These are phyloP conservation scores for Pythium grandisporangium DNA, from an alignment of 352 stramenopile species.

Conservation along the genomic window DNA sequence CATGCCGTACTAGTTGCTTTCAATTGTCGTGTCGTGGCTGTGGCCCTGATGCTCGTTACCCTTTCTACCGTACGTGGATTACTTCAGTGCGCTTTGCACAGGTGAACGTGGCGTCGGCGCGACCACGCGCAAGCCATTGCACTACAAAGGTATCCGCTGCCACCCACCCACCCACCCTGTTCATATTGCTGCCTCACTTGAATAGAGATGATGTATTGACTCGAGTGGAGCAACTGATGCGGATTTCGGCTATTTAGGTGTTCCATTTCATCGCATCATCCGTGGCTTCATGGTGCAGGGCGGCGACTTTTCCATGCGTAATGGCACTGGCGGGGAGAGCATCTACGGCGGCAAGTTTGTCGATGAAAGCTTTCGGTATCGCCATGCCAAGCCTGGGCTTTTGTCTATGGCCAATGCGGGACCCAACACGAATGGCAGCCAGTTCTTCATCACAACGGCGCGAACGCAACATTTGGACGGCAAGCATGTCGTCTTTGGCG, in stretches of 20 bases:
- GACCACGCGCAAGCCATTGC: conserved; percentile 40
- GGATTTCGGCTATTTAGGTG: conserved; percentile 20
- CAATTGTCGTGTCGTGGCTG: too few relatives aligned
- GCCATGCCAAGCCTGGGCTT: conserved; percentile 89
- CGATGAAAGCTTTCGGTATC: conserved; percentile 94
- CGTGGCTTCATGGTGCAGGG: conserved; percentile 83
- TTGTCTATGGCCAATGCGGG: conserved; percentile 94
- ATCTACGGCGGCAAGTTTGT: conserved; percentile 82
- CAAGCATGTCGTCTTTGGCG: conserved; percentile 99
- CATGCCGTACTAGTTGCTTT: background rate
- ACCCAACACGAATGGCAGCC: conserved; percentile 64
- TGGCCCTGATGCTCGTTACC: background rate
- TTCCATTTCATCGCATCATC: conserved; percentile 80
- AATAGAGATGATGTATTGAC: too few relatives aligned
- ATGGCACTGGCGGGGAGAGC: conserved; percentile 77
- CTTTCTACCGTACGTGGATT: background rate
- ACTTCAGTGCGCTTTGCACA: conserved; percentile 35
- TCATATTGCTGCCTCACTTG: background rate
- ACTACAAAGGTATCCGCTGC: conserved; percentile 71
- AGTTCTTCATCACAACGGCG: conserved; percentile 82
- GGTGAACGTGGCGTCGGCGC: conserved; percentile 61
- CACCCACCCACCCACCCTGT: too few relatives aligned
- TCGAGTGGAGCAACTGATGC: background rate
- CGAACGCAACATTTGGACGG: conserved; percentile 94
- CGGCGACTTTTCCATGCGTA: conserved; percentile 66